Conservation (phyloP, 306 rosid species). For the Crataegus laevigata region DNA sequence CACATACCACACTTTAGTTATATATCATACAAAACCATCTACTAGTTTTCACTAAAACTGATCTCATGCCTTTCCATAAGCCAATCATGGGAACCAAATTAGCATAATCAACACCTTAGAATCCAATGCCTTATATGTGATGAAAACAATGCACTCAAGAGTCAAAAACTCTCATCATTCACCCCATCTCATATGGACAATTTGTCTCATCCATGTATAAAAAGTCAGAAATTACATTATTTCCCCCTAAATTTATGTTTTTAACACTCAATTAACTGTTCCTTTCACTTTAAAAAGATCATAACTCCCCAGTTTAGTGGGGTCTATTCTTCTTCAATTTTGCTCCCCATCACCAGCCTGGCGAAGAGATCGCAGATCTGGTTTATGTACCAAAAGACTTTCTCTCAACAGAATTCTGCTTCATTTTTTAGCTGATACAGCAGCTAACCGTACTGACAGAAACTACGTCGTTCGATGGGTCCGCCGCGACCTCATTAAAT, state of each 20-base stretch:
- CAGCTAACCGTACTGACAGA: constrained; percentile 25
- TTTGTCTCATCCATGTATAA: constrained; percentile 7
- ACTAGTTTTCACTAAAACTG: background rate
- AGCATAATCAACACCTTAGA: background rate
- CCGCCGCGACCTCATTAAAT: constrained; percentile 42
- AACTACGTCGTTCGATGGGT: constrained; percentile 23
- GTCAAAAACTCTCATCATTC: background rate
- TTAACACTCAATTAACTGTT: background rate
- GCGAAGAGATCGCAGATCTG: constrained; percentile 28
- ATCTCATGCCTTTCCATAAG: background rate
- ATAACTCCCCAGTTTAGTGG: constrained; percentile 19
- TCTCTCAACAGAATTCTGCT: background rate
- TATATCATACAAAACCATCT: background rate
- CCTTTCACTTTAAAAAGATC: background rate
- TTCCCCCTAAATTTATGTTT: background rate
- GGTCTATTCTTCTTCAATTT: constrained; percentile 35
- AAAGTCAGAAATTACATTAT: background rate
- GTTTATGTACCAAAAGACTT: constrained; percentile 18
- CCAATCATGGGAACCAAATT: background rate
- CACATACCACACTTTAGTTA: background rate
- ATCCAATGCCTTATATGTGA: constrained; percentile 3
- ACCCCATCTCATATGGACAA: background rate
- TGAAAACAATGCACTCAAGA: background rate
- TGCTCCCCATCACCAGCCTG: constrained; percentile 53
- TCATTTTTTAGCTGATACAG: constrained; percentile 21